These are phyloP conservation scores for Aureobasidium sp. DNA, from an alignment of 2,329 filamentous ascomycete species.

Conservation along the genomic window DNA sequence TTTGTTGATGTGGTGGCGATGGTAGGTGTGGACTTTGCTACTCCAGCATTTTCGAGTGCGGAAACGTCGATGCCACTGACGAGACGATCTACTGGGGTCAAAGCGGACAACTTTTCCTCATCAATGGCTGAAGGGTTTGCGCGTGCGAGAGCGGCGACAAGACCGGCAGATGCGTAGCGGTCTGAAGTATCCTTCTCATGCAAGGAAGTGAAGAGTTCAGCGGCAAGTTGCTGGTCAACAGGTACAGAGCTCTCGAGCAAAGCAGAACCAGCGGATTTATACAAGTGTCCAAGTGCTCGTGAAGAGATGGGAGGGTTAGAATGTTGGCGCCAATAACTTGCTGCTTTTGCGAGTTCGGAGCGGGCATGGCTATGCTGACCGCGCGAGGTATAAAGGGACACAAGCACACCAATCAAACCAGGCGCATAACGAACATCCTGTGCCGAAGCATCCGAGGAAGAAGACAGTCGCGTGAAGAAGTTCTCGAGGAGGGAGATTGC, in stretches of 20 bases:
- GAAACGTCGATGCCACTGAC: constrained; percentile 53
- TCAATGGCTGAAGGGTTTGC: constrained; percentile 49
- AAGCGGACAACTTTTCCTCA: constrained; percentile 43
- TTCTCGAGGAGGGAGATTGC: constrained; percentile 68
- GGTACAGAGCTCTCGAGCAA: constrained; percentile 66
- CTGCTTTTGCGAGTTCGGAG: constrained; percentile 67
- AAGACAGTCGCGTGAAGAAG: constrained; percentile 65
- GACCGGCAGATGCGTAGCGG: constrained; percentile 64
- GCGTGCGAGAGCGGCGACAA: constrained; percentile 73
- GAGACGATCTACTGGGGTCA: constrained; percentile 57
- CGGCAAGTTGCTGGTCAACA: constrained; percentile 61
- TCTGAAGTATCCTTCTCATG: constrained; percentile 59
- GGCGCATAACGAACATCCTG: constrained; percentile 72
- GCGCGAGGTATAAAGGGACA: constrained; percentile 70
- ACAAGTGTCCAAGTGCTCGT: constrained; percentile 50
- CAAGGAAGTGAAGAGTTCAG: constrained; percentile 69
- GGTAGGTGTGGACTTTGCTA: constrained; percentile 37
- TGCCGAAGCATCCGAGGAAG: constrained; percentile 47
- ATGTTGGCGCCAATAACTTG: constrained; percentile 64
- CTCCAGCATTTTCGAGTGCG: constrained; percentile 57
- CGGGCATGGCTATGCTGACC: constrained; percentile 66
- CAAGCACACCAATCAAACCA: constrained; percentile 70
- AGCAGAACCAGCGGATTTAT: constrained; percentile 74
- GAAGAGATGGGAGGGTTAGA: constrained; percentile 24
- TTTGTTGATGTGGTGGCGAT: constrained; percentile 31